Base-by-base conservation (phyloP, 805 yeast species). In the Suhomyces tanzawaensis region DNA sequence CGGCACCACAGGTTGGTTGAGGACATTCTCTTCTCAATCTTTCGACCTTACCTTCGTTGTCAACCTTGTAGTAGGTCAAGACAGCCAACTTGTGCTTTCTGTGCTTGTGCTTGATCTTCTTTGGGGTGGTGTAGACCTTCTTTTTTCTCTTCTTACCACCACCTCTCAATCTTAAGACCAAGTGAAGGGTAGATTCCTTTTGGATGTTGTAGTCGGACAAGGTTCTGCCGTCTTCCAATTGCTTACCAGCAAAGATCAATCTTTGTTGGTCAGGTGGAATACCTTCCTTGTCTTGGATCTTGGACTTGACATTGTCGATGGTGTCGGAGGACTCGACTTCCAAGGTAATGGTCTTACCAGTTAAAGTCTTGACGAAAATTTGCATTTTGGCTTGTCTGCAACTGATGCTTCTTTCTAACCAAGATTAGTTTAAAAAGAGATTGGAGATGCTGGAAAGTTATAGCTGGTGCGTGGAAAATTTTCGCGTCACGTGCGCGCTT, bases 51-150 rank as follows among this genome's bases (percentile, higher is more conserved):
- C 99, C 99, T 64, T 93, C 99, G 70, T 84, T 86, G 75, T 89
- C 95, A 65, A 93, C 97, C 83, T 91, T 90, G 89, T 90, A 93
- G 93, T 91, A 93, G 70, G 95, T 89, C 74, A 93, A 85, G 73
- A 93, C 97, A 75, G 97, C 98, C 69, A 93, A 82, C 86, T 93
- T 93, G 77, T 86, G 87, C 82, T 91, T 93, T 87, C 86, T 93
- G 85, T 88, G 96, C 85, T 89, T 90, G 95, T 93, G 98, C 79
- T 77, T 87, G 79, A 93, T 87, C 85, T 90, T 95, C 90, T 93
- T 93, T 81, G 99, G 99, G 70, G 98, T 91, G 79, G 98, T 91
- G 91, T 91, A 93, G 71, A 89, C 97, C 95, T 91, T 91, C 96
- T 93, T 93, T 93, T 93, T 93, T 84, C 96, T 91, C 93, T 93